Conservation (phyloP, 257 asterid genomes). For the Anisodus tanguticus region DNA sequence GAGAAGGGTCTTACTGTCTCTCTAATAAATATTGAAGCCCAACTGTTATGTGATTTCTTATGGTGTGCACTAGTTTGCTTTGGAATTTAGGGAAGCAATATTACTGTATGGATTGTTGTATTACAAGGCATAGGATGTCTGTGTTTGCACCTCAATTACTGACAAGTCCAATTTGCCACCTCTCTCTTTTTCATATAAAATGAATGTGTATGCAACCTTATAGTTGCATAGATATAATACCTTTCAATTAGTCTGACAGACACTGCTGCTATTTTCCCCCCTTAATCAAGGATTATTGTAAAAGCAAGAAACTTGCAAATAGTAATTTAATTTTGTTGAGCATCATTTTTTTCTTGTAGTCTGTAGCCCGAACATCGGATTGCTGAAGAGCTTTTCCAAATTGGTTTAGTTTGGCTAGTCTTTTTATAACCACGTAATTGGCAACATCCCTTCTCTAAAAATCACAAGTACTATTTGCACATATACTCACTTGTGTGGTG, state of each 20-base stretch:
- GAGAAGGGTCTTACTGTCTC: background rate
- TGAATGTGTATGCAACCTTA: background rate
- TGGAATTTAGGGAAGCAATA: background rate
- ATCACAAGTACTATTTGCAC: too few species aligned
- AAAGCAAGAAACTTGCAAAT: background rate
- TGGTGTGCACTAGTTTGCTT: background rate
- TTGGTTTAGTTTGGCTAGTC: too few species aligned
- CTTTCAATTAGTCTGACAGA: background rate
- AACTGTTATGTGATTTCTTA: background rate
- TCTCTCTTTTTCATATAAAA: too few species aligned
- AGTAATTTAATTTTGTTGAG: background rate
- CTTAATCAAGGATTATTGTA: background rate
- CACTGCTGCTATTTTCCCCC: background rate
- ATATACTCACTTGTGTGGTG: too few species aligned
- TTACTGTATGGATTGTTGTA: background rate
- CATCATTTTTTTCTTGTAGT: background rate
- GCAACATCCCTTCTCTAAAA: too few species aligned
- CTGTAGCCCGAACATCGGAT: background rate
- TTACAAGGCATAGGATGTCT: too few species aligned
- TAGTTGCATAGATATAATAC: background rate
- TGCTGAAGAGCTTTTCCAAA: too few species aligned
- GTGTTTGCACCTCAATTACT: too few species aligned
- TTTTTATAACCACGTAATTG: too few species aligned
- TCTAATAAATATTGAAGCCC: background rate
- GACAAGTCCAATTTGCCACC: too few species aligned